Conservation (phyloP, 805 yeast genomes). For the Myxozyma lipomycoides region DNA sequence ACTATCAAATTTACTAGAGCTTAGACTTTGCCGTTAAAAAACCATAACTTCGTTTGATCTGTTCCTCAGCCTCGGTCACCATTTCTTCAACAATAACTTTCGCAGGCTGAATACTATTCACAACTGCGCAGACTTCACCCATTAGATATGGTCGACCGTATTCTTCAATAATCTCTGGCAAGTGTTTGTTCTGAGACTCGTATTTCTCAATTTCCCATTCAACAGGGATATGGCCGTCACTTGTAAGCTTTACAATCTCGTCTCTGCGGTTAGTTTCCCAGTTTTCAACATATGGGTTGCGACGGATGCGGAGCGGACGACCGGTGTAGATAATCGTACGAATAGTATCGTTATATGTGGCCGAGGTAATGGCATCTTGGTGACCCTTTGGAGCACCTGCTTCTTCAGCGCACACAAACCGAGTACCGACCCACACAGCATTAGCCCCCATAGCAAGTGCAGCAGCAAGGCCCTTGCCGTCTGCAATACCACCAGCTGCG, state of each 20-base stretch:
- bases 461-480: constrained; percentile 31
- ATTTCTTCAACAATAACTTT: constrained; percentile 31
- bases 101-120: constrained; percentile 30
- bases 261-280: constrained; percentile 31
- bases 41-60: constrained; percentile 6
- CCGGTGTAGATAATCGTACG: constrained; percentile 32
- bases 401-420: constrained; percentile 32
- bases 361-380: constrained; percentile 28
- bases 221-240: constrained; percentile 29
- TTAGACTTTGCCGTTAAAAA: constrained; percentile 9
- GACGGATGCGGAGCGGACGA: constrained; percentile 30
- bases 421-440: constrained; percentile 34
- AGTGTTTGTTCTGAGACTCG: constrained; percentile 24
- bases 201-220: constrained; percentile 29
- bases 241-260: constrained; percentile 28
- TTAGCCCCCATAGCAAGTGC: constrained; percentile 30
- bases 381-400: constrained; percentile 32
- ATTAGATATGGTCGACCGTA: constrained; percentile 27
- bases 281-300: constrained; percentile 29
- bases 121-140: constrained; percentile 33
- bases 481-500: constrained; percentile 33
- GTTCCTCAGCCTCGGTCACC: constrained; percentile 28
- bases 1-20: constrained; percentile 4
- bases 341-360: constrained; percentile 29
- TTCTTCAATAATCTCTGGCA: constrained; percentile 28